Base-by-base conservation (phyloP, 257 asterid genomes). In the Solanum sparsipilum region DNA sequence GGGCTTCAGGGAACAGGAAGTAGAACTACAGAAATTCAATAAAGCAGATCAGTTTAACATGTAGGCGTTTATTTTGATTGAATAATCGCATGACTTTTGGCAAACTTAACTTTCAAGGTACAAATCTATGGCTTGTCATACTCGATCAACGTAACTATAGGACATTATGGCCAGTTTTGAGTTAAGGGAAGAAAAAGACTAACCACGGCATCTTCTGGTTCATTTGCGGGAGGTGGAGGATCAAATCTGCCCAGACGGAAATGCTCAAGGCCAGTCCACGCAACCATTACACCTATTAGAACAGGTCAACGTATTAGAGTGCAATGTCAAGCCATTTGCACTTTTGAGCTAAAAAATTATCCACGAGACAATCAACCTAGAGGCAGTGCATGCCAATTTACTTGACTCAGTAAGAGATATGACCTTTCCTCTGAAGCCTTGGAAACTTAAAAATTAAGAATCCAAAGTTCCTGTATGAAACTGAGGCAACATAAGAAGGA, bases 231-330 rank as follows among this genome's bases (percentile, higher is more conserved):
- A 29, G 99, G 99, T 1, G 99, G 99, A 89, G 98, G 98, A 91
- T 96, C 99, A 67, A 92, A 95, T 92, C 99, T 91, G 86, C 99
- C 99, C 95, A 92, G 56, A 7, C 91, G 96, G 90, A 96, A 96
- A 92, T 97, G 95, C 91, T 97, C 99, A 21, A 97, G 94, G 78
- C 99, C 99, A 63, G 99, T 91, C 99, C 99, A 97, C 1, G 99
- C 99, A 83, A 97, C 90, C 99, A 96, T 97, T 32, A 96, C 98
- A 21, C 99, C 99, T 97, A 70, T 65, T n/a, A 88, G 9, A 83
- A 78, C 52, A 82, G 6, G 27, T 48, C 72, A 86, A 65, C 31
- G 5, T 15, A 58, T 72, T 87, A 90, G 32, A 58, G 31, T 34
- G n/a, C 81, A 35, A 71, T 29, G 31, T 32, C 46, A 78, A 79